Conservation (phyloP, 2,329 filamentous ascomycete species). For the Penicillium italicum region DNA sequence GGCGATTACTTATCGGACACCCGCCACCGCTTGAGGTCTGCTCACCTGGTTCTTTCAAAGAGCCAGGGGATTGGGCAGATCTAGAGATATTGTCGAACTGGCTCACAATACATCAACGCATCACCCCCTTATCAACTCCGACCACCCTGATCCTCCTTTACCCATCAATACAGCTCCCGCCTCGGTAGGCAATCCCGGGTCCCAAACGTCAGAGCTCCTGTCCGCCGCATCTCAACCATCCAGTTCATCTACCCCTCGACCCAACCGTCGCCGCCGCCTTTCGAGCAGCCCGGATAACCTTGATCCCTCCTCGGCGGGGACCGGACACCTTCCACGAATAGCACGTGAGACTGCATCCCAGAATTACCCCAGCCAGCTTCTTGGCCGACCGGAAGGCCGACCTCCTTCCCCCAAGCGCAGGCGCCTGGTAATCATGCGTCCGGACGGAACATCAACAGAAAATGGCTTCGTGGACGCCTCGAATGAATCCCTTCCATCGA, state of each 20-base stretch:
- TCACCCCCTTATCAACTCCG: conserved; percentile 62
- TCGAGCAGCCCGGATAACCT: conserved; percentile 30
- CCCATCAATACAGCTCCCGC: conserved; percentile 48
- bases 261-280: conserved; percentile 27
- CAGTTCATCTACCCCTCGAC: conserved; percentile 3
- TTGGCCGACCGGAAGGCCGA: conserved; percentile 31
- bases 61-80: conserved; percentile 43
- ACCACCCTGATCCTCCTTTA: conserved; percentile 61
- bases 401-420: conserved; percentile 55
- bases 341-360: conserved; percentile 27
- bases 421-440: conserved; percentile 60
- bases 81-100: conserved; percentile 60
- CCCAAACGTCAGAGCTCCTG: conserved; percentile 19
- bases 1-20: conserved; percentile 29
- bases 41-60: conserved; percentile 45
- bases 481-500: conserved; percentile 52
- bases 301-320: conserved; percentile 19
- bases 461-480: conserved; percentile 56
- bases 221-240: conserved; percentile 9
- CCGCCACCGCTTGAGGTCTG: conserved; percentile 34
- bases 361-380: conserved; percentile 22
- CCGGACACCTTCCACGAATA: conserved; percentile 21
- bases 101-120: conserved; percentile 61
- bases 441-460: conserved; percentile 54
- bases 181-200: conserved; percentile 15